Conservation (phyloP, 2,329 filamentous ascomycete genomes). For the Bertia moriformis region DNA sequence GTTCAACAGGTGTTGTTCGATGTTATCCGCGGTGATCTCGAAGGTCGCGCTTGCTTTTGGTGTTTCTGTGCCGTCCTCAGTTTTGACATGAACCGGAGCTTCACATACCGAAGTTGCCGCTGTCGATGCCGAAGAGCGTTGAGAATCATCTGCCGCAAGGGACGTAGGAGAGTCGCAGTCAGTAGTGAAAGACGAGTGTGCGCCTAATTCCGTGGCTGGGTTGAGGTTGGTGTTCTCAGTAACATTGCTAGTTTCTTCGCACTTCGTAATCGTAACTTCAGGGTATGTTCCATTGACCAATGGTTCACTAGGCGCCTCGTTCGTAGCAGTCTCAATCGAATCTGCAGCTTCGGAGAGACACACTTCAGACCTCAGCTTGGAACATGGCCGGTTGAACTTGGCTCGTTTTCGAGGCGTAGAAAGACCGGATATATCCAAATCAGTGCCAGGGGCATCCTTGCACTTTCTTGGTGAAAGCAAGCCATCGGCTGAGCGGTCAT, state of each 20-base stretch:
- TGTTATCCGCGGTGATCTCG: too few relatives aligned
- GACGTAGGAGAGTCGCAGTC: constrained; percentile 13
- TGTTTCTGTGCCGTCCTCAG: not conserved
- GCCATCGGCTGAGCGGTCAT: constrained; percentile 6
- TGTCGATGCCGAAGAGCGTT: constrained; percentile 17
- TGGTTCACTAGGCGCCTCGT: too few relatives aligned
- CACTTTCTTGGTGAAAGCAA: constrained; percentile 9
- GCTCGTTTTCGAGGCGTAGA: constrained; percentile 15
- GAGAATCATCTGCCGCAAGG: constrained; percentile 13
- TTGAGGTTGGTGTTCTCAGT: too few relatives aligned
- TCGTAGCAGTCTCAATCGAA: constrained; percentile 7
- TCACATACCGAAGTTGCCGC: constrained; percentile 18
- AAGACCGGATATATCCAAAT: constrained; percentile 6
- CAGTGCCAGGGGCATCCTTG: not conserved
- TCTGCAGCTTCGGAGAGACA: constrained; percentile 13
- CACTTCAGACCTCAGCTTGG: constrained; percentile 19
- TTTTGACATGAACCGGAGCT: constrained; percentile 1
- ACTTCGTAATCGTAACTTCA: too few relatives aligned
- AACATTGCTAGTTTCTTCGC: too few relatives aligned
- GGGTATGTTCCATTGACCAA: too few relatives aligned
- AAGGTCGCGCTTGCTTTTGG: not conserved
- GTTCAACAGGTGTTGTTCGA: too few relatives aligned
- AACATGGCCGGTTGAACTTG: constrained; percentile 16
- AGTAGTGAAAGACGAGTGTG: constrained; percentile 2
- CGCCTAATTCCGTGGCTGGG: constrained; percentile 3